phyloP scores from a whole-genome alignment of 306 rosid genomes.

The Corylus americana region DNA sequence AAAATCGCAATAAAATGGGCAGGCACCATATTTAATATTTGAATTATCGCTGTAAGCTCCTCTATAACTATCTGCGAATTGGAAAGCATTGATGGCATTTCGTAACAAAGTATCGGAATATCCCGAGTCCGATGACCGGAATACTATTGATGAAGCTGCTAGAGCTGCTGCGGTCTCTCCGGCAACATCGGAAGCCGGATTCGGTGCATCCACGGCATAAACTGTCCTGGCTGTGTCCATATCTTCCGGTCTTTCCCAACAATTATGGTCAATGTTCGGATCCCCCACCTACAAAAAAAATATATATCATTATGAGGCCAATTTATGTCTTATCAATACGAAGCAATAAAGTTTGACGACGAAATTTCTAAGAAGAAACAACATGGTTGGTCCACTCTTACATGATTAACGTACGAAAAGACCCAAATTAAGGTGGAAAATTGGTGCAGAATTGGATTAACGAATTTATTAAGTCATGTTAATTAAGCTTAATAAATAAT shows the following conservation, averaged over 20 bases:
- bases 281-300: conserved; percentile 66
- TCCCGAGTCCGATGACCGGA: conserved; percentile 63
- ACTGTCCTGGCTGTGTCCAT: conserved; percentile 83
- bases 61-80: conserved; percentile 69
- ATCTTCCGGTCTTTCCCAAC: conserved; percentile 98
- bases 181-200: conserved; percentile 83
- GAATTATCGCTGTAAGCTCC: conserved; percentile 91
- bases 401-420: background rate
- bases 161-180: conserved; percentile 89
- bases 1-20: conserved; percentile 91
- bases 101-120: conserved; percentile 68
- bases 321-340: background rate
- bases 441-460: background rate
- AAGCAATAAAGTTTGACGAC: background rate
- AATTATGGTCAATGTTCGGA: conserved; percentile 68
- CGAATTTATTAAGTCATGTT: too few species aligned
- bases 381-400: conserved; percentile 23
- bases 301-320: background rate
- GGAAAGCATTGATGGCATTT: conserved; percentile 69
- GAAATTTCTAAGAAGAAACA: conserved; percentile 15
- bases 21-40: conserved; percentile 59
- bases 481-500: too few species aligned
- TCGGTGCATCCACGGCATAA: conserved; percentile 87
- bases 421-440: background rate
- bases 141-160: conserved; percentile 77